A percentile compares a stretch with the other conserved stretches of the same genome.
phyloP scores from a whole-genome alignment of 2,329 filamentous ascomycete species.

The Daldinia eschscholtzii region DNA sequence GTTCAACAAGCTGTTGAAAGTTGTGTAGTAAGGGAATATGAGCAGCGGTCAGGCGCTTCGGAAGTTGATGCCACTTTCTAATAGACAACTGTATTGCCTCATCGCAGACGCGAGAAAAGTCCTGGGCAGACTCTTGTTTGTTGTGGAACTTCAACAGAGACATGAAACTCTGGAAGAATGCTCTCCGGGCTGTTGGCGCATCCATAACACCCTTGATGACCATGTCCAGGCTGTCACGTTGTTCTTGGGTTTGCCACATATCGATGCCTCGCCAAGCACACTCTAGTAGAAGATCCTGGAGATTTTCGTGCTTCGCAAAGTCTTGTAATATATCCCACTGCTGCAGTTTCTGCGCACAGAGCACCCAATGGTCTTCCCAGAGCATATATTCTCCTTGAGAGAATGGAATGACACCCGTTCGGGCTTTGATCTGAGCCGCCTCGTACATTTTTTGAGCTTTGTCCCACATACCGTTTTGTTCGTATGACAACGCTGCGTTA shows the following conservation, averaged over 20 bases:
- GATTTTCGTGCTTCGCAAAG: conserved; percentile 98
- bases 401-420: conserved; percentile 95
- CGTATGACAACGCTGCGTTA: conserved; percentile 95
- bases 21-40: conserved; percentile 96
- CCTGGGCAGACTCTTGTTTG: conserved; percentile 81
- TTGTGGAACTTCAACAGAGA: conserved; percentile 93
- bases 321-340: conserved; percentile 99
- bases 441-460: conserved; percentile 98
- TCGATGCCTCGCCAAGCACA: conserved; percentile 96
- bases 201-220: conserved; percentile 98
- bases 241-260: conserved; percentile 89
- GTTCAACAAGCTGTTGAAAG: conserved; percentile 96
- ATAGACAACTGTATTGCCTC: conserved; percentile 98
- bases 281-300: conserved; percentile 95
- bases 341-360: conserved; percentile 97
- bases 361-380: conserved; percentile 99
- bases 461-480: conserved; percentile 99
- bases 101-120: conserved; percentile 92
- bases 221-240: conserved; percentile 89
- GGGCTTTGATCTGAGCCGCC: conserved; percentile 94
- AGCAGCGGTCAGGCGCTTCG: conserved; percentile 90
- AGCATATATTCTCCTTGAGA: conserved; percentile 98
- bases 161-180: conserved; percentile 99
- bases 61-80: conserved; percentile 98
- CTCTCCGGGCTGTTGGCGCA: conserved; percentile 90